Percentiles rank a stretch among this genome's conserved stretches.
These are phyloP conservation scores for Coemansia sp. DNA, from an alignment of 192 early-diverging fungal genomes.

Conservation along the genomic window DNA sequence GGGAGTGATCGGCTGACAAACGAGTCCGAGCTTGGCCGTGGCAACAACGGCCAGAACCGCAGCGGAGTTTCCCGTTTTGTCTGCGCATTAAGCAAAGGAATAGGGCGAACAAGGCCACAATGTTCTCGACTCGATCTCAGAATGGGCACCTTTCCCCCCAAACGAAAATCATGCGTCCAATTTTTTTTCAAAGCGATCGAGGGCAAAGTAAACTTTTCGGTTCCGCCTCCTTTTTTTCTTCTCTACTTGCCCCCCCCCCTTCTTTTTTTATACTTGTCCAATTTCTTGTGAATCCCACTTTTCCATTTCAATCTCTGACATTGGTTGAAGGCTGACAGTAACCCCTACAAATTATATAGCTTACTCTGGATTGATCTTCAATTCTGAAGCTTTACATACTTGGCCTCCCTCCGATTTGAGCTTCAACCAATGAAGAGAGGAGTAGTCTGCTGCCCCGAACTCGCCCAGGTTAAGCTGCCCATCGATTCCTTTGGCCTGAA, in stretches of 20 bases:
- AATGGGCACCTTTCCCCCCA: background rate
- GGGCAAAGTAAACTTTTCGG: too few species aligned
- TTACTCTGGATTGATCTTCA: too few species aligned
- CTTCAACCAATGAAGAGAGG: slow-evolving; percentile 49
- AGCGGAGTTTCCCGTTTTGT: too few species aligned
- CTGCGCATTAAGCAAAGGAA: too few species aligned
- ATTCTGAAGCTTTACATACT: too few species aligned
- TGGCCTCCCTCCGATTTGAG: too few species aligned
- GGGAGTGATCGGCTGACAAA: background rate
- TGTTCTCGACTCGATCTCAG: background rate
- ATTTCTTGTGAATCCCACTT: background rate
- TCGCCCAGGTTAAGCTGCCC: slow-evolving; percentile 35
- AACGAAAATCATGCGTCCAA: background rate
- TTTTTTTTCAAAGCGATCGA: background rate
- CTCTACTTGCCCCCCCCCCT: background rate
- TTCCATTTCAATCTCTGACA: background rate
- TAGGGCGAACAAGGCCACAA: too few species aligned
- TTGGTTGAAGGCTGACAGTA: too few species aligned
- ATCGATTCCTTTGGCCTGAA: slow-evolving; percentile 44
- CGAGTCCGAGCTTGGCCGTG: too few species aligned
- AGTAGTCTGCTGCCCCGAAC: slow-evolving; percentile 35
- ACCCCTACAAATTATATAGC: too few species aligned
- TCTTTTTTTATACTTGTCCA: slow-evolving; percentile 2
- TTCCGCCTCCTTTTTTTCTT: too few species aligned
- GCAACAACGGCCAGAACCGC: too few species aligned